phyloP scores from a whole-genome alignment of 345 rosid species.

The Schrenkiella parvula region DNA sequence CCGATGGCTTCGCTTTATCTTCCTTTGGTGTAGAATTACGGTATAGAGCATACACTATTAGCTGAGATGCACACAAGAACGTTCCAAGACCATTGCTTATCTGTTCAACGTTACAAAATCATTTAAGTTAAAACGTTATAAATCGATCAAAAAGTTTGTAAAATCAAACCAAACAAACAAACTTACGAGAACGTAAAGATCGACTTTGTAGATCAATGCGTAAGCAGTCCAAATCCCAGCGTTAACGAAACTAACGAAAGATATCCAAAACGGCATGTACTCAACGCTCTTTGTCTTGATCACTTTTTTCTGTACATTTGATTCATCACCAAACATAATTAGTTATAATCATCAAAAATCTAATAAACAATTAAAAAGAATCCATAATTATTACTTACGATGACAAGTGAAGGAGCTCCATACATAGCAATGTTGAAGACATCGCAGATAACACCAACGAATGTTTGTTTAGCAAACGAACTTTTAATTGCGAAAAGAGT shows the following conservation, averaged over 20 bases:
- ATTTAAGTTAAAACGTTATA: background rate
- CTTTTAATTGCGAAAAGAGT: constrained; percentile 15
- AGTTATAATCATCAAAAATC: too few relatives aligned
- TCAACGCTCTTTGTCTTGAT: constrained; percentile 43
- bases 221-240: constrained; percentile 41
- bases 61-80: constrained; percentile 33
- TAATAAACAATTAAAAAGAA: too few relatives aligned
- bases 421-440: constrained; percentile 49
- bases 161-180: background rate
- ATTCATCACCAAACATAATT: too few relatives aligned
- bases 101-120: constrained; percentile 25
- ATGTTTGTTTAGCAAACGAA: constrained; percentile 12
- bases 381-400: constrained; percentile 29
- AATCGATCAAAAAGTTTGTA: background rate
- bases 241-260: constrained; percentile 38
- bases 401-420: constrained; percentile 41
- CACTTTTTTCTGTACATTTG: constrained; percentile 21
- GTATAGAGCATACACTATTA: constrained; percentile 40
- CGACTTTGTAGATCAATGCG: constrained; percentile 36
- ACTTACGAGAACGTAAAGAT: constrained; percentile 45
- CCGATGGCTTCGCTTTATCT: constrained; percentile 25
- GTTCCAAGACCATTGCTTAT: constrained; percentile 61
- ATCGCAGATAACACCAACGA: constrained; percentile 51
- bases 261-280: constrained; percentile 56
- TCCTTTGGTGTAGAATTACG: constrained; percentile 31